Conservation (phyloP, 2,329 filamentous ascomycete genomes). For the Fusarium sp. region DNA sequence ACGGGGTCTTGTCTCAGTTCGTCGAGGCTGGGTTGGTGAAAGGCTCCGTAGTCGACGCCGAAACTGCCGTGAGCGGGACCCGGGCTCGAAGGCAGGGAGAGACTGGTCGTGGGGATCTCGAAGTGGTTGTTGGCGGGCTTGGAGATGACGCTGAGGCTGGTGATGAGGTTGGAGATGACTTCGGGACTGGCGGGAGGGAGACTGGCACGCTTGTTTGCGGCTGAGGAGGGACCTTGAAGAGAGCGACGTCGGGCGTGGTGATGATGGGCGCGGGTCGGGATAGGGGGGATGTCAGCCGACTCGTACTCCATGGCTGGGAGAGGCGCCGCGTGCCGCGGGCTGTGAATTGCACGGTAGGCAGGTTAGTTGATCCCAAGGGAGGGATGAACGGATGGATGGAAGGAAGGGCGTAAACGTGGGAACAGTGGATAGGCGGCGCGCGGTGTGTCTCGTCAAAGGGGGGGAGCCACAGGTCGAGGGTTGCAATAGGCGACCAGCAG, state of each 20-base stretch:
- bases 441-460: not conserved
- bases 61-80: constrained; percentile 66
- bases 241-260: constrained; percentile 36
- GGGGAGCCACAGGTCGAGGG: not conserved
- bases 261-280: constrained; percentile 45
- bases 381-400: not conserved
- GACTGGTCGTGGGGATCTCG: constrained; percentile 64
- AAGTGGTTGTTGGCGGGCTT: constrained; percentile 77
- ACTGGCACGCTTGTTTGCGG: constrained; percentile 32
- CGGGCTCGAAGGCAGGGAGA: constrained; percentile 53
- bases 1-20: constrained; percentile 60
- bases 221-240: constrained; percentile 25
- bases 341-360: constrained; percentile 12
- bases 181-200: constrained; percentile 70
- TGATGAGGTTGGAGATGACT: constrained; percentile 78
- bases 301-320: constrained; percentile 45
- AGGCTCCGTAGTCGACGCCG: constrained; percentile 80
- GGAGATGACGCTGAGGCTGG: constrained; percentile 75
- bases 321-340: constrained; percentile 28
- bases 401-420: not conserved
- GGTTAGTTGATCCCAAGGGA: constrained; percentile 33
- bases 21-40: constrained; percentile 63
- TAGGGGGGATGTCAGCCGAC: constrained; percentile 47
- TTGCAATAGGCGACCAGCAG: not conserved
- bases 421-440: not conserved